A percentile compares a stretch with the other conserved stretches of the same genome.
These are phyloP conservation scores for Musa balbisiana DNA, from an alignment of 202 grass and related monocot genomes.

Conservation along the genomic window DNA sequence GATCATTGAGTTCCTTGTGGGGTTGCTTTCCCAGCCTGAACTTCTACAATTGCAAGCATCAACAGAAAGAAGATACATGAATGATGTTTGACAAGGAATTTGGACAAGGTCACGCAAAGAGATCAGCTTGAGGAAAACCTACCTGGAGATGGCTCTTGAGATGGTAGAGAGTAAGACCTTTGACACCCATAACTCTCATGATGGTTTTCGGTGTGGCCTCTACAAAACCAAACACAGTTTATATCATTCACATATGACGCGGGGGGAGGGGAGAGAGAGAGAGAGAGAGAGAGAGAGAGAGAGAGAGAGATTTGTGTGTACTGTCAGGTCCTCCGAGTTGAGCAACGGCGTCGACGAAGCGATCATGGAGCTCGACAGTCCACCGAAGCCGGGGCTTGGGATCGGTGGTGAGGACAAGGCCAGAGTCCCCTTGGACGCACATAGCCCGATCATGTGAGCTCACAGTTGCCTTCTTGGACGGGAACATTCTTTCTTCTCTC, in stretches of 20 bases:
- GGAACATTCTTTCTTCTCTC: constrained; percentile 70
- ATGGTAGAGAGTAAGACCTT: constrained; percentile 94
- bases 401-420: constrained; percentile 97
- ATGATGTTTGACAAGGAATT: no score
- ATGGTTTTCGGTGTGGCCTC: constrained; percentile 99
- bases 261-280: background rate
- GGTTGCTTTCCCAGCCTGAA: constrained; percentile 97
- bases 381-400: constrained; percentile 96
- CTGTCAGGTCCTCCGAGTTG: constrained; percentile 94
- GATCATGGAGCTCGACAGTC: constrained; percentile 96
- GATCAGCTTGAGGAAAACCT: constrained; percentile 1
- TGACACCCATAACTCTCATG: constrained; percentile 99
- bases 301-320: constrained; percentile 20
- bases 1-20: constrained; percentile 85
- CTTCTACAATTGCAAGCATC: constrained; percentile 37
- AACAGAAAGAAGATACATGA: no score
- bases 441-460: constrained; percentile 63
- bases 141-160: constrained; percentile 99
- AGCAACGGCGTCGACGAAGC: constrained; percentile 85
- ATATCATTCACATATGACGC: no score
- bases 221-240: constrained; percentile 10
- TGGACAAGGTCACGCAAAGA: no score
- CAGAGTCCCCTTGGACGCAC: constrained; percentile 85
- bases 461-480: constrained; percentile 59
- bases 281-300: constrained; percentile 7